Conservation (phyloP, 108 stramenopile genomes). For the Nitzschia inconspicua region DNA sequence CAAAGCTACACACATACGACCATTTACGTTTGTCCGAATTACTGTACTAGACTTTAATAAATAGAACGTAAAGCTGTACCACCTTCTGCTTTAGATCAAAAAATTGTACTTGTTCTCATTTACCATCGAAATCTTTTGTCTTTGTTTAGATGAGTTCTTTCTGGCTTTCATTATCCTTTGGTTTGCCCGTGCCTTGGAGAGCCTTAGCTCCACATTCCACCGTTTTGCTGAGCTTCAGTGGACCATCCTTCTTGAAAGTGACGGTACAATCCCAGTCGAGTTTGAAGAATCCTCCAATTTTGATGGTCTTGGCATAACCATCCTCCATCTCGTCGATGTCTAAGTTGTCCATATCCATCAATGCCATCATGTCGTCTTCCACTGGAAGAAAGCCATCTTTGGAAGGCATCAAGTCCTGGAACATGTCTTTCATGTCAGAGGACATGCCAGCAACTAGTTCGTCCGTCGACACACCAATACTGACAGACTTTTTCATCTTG, state of each 20-base stretch:
- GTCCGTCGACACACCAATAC: background rate
- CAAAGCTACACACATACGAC: no score
- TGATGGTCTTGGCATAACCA: background rate
- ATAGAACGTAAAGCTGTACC: no score
- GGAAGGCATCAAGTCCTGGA: background rate
- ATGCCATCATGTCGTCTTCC: background rate
- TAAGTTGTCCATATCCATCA: background rate
- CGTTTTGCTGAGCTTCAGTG: constrained; percentile 3
- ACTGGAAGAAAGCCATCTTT: background rate
- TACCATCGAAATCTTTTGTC: no score
- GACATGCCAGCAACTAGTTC: constrained; percentile 1
- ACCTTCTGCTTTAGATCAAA: no score
- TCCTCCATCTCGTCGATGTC: background rate
- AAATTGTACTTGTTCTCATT: no score
- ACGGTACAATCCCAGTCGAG: constrained; percentile 5
- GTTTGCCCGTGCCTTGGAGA: constrained; percentile 3
- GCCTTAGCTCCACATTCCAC: background rate
- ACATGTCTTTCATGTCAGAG: background rate
- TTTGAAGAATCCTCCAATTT: constrained; percentile 8
- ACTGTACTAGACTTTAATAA: no score
- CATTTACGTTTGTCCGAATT: no score
- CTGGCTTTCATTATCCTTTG: background rate
- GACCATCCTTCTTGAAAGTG: constrained; percentile 2
- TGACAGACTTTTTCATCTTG: background rate
- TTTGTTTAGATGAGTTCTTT: no score